phyloP scores from a whole-genome alignment of 2,329 filamentous ascomycete genomes.

The Trichothecium sympodiale region DNA sequence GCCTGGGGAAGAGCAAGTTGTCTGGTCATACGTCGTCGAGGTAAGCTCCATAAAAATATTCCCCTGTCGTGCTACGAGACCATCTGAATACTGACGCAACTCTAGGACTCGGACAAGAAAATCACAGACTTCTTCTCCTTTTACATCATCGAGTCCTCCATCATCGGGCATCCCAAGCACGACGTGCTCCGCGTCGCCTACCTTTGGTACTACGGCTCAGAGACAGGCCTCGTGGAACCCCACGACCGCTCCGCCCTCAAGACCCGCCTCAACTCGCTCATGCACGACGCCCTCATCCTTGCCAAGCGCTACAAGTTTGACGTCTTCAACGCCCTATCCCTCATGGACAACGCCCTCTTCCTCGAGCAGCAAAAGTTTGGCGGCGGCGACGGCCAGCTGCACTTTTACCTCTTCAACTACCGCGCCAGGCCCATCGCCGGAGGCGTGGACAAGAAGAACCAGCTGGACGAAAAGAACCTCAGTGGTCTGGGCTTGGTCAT shows the following conservation, averaged over 20 bases:
- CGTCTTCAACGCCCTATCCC: slow-evolving; percentile 89
- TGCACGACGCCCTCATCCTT: slow-evolving; percentile 77
- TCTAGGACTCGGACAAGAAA: slow-evolving; percentile 51
- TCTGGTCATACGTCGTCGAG: slow-evolving; percentile 91
- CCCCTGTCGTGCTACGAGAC: too few relatives aligned
- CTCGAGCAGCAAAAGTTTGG: slow-evolving; percentile 91
- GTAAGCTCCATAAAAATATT: slow-evolving; percentile 26
- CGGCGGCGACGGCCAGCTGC: slow-evolving; percentile 83
- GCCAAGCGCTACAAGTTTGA: slow-evolving; percentile 81
- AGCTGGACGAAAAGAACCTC: slow-evolving; percentile 63
- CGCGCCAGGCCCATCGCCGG: slow-evolving; percentile 74
- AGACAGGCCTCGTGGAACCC: slow-evolving; percentile 55
- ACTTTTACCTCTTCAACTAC: slow-evolving; percentile 98
- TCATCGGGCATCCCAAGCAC: slow-evolving; percentile 74
- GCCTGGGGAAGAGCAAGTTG: slow-evolving; percentile 58
- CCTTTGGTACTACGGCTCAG: slow-evolving; percentile 91
- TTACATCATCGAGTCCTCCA: slow-evolving; percentile 86
- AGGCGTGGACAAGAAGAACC: slow-evolving; percentile 70
- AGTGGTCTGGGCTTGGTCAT: slow-evolving; percentile 89
- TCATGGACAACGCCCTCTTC: slow-evolving; percentile 91
- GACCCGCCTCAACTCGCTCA: slow-evolving; percentile 66
- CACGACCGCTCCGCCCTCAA: slow-evolving; percentile 52
- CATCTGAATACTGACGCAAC: background rate
- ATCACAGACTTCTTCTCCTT: slow-evolving; percentile 98
- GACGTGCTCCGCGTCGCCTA: slow-evolving; percentile 80